phyloP scores from a whole-genome alignment of 208 protist species.

The Naegleria gruberi region DNA sequence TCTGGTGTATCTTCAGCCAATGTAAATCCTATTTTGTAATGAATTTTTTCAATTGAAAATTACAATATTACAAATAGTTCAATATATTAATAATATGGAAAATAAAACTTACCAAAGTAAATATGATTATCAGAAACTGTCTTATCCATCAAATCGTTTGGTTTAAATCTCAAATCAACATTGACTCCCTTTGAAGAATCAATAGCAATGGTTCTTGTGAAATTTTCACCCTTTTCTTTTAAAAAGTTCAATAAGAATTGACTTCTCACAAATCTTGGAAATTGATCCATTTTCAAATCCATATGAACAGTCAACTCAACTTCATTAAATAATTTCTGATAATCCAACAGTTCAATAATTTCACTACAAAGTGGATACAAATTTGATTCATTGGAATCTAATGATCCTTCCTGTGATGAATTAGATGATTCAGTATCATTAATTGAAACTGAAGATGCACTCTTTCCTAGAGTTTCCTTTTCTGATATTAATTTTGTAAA shows the following conservation, averaged over 20 bases:
- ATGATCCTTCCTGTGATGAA: too few species aligned
- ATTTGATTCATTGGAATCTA: background rate
- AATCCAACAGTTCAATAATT: background rate
- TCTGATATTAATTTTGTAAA: too few species aligned
- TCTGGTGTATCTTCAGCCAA: background rate
- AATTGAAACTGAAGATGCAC: too few species aligned
- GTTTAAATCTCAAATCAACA: background rate
- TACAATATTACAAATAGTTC: too few species aligned
- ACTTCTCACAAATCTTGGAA: background rate
- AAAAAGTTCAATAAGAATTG: background rate
- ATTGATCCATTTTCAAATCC: background rate
- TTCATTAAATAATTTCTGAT: background rate
- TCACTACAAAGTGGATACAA: background rate
- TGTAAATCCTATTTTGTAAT: too few species aligned
- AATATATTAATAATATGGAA: too few species aligned
- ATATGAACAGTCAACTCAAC: background rate
- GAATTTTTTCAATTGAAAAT: too few species aligned
- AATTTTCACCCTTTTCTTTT: background rate
- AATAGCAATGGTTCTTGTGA: background rate
- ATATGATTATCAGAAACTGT: background rate
- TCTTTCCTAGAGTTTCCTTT: too few species aligned
- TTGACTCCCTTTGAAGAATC: background rate
- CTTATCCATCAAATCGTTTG: background rate
- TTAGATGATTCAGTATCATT: too few species aligned
- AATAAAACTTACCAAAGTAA: too few species aligned